Evolutionary conservation across 139 green algal species (phyloP).

Genomic region (Asterochloris sp.): DNA sequence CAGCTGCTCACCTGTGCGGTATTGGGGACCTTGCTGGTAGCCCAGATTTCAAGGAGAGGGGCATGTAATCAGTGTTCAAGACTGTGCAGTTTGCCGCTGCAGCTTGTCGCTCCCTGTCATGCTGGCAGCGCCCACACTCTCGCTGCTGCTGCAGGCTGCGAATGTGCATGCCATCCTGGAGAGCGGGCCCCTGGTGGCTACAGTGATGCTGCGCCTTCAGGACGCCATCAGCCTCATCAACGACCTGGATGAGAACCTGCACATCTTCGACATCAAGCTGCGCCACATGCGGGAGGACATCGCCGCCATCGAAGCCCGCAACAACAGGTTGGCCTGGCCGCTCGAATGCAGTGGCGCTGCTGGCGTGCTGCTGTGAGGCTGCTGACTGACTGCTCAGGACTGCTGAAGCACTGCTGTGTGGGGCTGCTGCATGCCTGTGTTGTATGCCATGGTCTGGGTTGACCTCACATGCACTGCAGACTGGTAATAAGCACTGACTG

Average conservation of each 20-base stretch:
- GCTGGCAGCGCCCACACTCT: not conserved
- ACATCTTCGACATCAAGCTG: slow-evolving; percentile 45
- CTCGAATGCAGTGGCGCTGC: no score
- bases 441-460: no score
- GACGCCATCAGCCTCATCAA: slow-evolving; percentile 35
- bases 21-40: no score
- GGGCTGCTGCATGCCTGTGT: no score
- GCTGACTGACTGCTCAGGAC: no score
- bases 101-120: not conserved
- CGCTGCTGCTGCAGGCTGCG: slow-evolving; percentile 21
- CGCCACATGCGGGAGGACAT: slow-evolving; percentile 46
- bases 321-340: slow-evolving; percentile 26
- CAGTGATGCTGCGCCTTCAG: slow-evolving; percentile 26
- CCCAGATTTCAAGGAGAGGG: not conserved
- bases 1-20: no score
- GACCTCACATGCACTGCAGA: no score
- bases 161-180: slow-evolving; percentile 53
- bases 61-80: not conserved
- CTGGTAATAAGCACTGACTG: no score
- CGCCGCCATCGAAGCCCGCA: slow-evolving; percentile 49
- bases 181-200: slow-evolving; percentile 18
- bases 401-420: no score
- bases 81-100: not conserved
- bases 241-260: slow-evolving; percentile 50
- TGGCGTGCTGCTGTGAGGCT: no score